Base-by-base conservation (phyloP, 352 stramenopile genomes). In the Phytophthora syringae region DNA sequence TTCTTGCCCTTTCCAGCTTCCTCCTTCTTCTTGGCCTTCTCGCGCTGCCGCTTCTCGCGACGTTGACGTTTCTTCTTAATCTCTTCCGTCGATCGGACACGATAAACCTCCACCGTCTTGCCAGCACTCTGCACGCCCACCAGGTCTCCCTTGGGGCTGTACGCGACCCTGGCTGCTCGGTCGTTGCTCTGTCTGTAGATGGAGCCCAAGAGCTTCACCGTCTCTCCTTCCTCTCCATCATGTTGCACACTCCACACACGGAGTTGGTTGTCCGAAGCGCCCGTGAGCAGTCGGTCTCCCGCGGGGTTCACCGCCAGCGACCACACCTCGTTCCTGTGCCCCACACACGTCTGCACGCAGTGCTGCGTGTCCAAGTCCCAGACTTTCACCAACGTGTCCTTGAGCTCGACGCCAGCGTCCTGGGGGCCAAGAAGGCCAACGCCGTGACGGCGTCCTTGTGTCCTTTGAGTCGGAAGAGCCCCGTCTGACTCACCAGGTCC, bases 311-410 rank as follows among this genome's bases (percentile, higher is more conserved):
- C 73, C 21, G 88, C 93, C 18, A 98, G 71, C 30, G 79, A 87
- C 94, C 95, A 98, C 6, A 98, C 90, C 67, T 98, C 94, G 40
- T 89, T 96, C 24, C 92, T 80, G 72, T 98, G 92, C 27, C 92
- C 91, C 30, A 98, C 88, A 60, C 96, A 94, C 10, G 95, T 98
- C 69, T 98, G 92, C 44, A 98, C 76, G 67, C 95, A 98, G 72
- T 97, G 85, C 79, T 98, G 91, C 27, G 88, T 97, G 28, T 97
- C 88, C 5, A 98, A 74, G 64, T 98, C 95, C 95, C 95, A 98
- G 16, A 97, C 82, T 77, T 98, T 98, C 43, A 98, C 70, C 36
- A 98, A 81, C 30, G 90, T 93, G 77, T 98, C 95, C 70, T 98
- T 98, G 58, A 98, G 42, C 84, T 77, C 7, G 93, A 98, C 28